These are phyloP conservation scores for Colletotrichum shisoi DNA, from an alignment of 2,329 filamentous ascomycete species.

Conservation along the genomic window DNA sequence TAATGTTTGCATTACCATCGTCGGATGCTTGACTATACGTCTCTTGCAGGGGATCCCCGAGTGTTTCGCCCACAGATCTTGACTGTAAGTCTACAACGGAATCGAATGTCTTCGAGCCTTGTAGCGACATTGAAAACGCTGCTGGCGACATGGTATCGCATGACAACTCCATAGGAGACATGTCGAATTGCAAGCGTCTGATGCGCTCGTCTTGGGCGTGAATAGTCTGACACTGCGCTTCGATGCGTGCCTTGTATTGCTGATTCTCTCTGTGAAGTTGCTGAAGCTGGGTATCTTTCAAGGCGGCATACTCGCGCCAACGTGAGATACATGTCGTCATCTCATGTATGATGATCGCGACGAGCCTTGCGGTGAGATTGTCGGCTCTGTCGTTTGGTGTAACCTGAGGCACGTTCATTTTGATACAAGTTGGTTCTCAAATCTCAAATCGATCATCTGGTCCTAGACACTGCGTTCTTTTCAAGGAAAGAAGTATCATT, in stretches of 20 bases:
- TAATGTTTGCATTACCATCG: background rate
- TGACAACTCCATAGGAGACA: conserved; percentile 15
- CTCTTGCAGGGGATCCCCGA: background rate
- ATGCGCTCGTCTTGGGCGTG: conserved; percentile 11
- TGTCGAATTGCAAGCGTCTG: conserved; percentile 4
- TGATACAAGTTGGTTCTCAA: background rate
- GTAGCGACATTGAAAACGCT: conserved; percentile 20
- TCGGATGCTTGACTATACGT: background rate
- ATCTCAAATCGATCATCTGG: conserved; percentile 1
- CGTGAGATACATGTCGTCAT: conserved; percentile 8
- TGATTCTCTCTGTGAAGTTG: conserved; percentile 5
- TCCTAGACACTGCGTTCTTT: background rate
- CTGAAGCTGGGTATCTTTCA: conserved; percentile 12
- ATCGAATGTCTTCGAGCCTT: background rate
- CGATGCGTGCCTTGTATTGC: conserved; percentile 1
- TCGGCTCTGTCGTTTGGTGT: background rate
- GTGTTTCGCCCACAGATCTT: background rate
- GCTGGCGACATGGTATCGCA: background rate
- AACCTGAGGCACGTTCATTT: conserved; percentile 12
- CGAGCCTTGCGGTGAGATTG: conserved; percentile 12
- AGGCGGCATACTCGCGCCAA: conserved; percentile 10
- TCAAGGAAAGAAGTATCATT: background rate
- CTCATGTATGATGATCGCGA: conserved; percentile 15
- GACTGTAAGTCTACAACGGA: background rate
- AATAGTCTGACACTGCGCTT: conserved; percentile 17